Base-by-base conservation (phyloP, 345 rosid genomes). In the Schrenkiella parvula region DNA sequence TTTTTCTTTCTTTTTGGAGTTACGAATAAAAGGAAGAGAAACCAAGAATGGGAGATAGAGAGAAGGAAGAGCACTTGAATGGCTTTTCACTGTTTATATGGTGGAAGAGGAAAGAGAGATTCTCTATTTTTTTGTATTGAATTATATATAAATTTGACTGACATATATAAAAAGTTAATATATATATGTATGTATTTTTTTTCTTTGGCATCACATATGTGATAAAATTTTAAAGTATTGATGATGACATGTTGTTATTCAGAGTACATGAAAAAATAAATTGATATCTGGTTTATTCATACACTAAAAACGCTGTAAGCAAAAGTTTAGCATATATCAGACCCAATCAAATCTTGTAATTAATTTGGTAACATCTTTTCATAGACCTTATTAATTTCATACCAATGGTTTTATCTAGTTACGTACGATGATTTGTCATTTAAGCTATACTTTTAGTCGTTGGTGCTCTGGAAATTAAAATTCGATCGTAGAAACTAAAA, bases 31-130 rank as follows among this genome's bases (percentile, higher is more conserved):
- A 64, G 66, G 52, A 50, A 70, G 71, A 56, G 46, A 55, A 47
- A 18, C 56, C 13, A 64, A 3, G n/a, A 22, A 39, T 28, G 15
- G 48, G 50, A 53, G 41, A 19, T 8, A 29, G 9, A 25, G 44
- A 39, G n/a, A n/a, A n/a, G 37, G 57, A 43, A n/a, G 58, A 44
- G 32, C 53, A 76, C 71, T 70, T 64, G 62, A 76, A 54, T 75
- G 72, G 63, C 72, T 48, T 70, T 70, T 66, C 76, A 57, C 71
- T 76, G 80, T 76, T 64, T 70, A 71, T 64, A 70, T 47, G 72
- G 76, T 46, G 75, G 80, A 70, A 64, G 75, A 46, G 71, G 53
- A 74, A 58, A 73, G 64, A 22, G 32, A 71, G 68, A 57, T 74
- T 50, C 69, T 68, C 57, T 53, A 18, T 1, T 60, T 59, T 68